Base-by-base conservation (phyloP, 2,329 filamentous ascomycete species). In the Penicillium sp. region DNA sequence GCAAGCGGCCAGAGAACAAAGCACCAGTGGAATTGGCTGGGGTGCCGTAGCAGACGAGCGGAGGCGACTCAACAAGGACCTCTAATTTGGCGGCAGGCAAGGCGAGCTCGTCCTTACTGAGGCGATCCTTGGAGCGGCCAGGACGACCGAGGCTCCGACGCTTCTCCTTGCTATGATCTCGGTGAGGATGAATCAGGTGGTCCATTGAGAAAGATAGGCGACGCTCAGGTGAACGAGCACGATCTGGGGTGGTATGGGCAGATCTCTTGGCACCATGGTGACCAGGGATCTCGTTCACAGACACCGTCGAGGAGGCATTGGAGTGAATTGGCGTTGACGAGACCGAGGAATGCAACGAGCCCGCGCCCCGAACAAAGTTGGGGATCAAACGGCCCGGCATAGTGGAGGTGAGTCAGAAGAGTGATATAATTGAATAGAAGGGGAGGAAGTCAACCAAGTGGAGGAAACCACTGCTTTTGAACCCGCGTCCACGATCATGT, bases 1-100 rank as follows among this genome's bases (percentile, higher is more conserved):
- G 79, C 52, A 96, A 70, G 60, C 87, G 84, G 18, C 88, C 88
- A 1, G 87, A 93, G 34, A 95, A 77, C 42, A 95, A 71, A 5
- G 88, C 87, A 39, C 90, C 90, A 2, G 82, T 84, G 52, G 88
- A 95, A 50, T 77, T 75, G 45, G 80, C 75, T 1, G 85, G 73
- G 15, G 75, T 71, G 46, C 88, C 88, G 56, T 92, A 85, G 66
- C 95, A 82, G 30, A 95, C 77, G 12, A 90, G 74, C 2, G 89
- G 89, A 1, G 88, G 87, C 9, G 85, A 93, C 70, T 95, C 89
- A 47, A 95, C 83, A 52, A 73, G 63, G 54, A 82, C 70, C 41
- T 75, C 69, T 47, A 82, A 64, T 45, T 70, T 74, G 34, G 75
- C 72, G 2, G 71, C 62, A 32, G 68, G 64, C 23, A 59, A 51